Evolutionary conservation across 2,329 filamentous ascomycete genomes (phyloP), one percentile per base, ranked within the genome.

Genomic region (Septoria linicola): DNA sequence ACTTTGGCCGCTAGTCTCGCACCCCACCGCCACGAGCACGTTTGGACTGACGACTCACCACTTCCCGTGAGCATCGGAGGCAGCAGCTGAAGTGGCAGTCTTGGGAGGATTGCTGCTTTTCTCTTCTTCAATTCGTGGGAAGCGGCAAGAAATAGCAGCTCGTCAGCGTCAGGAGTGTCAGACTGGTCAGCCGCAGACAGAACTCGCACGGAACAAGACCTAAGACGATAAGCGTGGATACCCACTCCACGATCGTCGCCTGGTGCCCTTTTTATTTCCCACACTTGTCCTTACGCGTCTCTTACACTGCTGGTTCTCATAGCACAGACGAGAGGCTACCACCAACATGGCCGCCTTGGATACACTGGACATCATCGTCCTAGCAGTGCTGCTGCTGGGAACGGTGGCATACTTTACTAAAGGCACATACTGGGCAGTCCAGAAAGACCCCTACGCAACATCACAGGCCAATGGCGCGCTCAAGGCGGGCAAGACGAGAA

Each of bases 391-490:
- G 64, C 80, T 97, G 49, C 71, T 95, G 52, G 93, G 89, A 61
- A 96, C 90, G 41, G 70, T 91, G 55, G 93, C 92, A 68, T 99
- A 97, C 76, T 95, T 99, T 75, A 97, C 93, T 61, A 99, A 99
- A 71, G 93, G 93, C 66, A 93, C 86, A 59, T 85, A 93, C 72
- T 99, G 91, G 91, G 91, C 82, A 21, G 80, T 95, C 45, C 80
- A 81, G 60, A 93, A 93, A 69, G 90, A 96, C 69, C 89, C 92
- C 19, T 96, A 96, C 72, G 88, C 88, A 61, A 82, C 79, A 65
- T 83, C 87, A 44, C 82, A 89, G 64, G 79, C 84, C 63, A 83
- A 82, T 69, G 81, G 82, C 67, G 82, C 80, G 59, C 78, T 79
- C 59, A 95, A 89, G 75, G 79, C 87, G 8, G 89, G 85, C 62